Evolutionary conservation across 495 filamentous ascomycete species (phyloP).

Genomic region (Terfezia boudieri): DNA sequence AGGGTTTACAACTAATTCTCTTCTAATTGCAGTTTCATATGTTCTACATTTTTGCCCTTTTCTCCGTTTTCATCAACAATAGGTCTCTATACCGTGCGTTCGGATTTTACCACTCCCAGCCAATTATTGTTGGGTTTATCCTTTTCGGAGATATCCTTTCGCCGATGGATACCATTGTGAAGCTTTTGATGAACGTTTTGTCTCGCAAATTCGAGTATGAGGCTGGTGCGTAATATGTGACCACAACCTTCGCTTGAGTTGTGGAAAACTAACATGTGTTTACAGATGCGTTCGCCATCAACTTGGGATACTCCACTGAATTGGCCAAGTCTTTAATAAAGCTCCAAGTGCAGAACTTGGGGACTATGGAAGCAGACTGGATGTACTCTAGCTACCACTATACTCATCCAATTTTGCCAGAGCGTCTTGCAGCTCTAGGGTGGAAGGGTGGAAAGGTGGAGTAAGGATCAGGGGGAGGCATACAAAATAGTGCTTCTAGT

Average conservation of each 20-base stretch:
- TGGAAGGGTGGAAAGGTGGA: conserved; percentile 31
- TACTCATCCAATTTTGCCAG: conserved; percentile 87
- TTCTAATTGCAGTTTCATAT: conserved; percentile 43
- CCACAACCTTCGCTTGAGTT: neutral
- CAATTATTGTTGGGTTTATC: conserved; percentile 89
- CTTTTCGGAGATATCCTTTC: conserved; percentile 85
- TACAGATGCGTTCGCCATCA: conserved; percentile 55
- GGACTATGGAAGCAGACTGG: conserved; percentile 97
- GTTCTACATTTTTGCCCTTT: conserved; percentile 89
- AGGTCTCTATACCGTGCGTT: conserved; percentile 71
- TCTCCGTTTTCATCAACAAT: conserved; percentile 95
- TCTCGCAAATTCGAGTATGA: conserved; percentile 87
- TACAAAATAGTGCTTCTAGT: too few relatives aligned
- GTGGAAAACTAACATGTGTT: neutral
- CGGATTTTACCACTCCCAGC: conserved; percentile 63
- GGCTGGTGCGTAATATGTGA: conserved; percentile 37
- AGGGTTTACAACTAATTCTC: conserved; percentile 14
- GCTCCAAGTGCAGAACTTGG: conserved; percentile 92
- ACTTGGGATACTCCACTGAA: conserved; percentile 65
- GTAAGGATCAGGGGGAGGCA: neutral
- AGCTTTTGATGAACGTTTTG: conserved; percentile 87
- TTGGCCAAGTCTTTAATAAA: conserved; percentile 79
- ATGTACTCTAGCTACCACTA: conserved; percentile 95
- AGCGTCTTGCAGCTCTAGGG: conserved; percentile 70
- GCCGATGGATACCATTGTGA: conserved; percentile 77